Evolutionary conservation across 371 early-diverging fungal genomes (phyloP).

Genomic region (Mortierella sp.): DNA sequence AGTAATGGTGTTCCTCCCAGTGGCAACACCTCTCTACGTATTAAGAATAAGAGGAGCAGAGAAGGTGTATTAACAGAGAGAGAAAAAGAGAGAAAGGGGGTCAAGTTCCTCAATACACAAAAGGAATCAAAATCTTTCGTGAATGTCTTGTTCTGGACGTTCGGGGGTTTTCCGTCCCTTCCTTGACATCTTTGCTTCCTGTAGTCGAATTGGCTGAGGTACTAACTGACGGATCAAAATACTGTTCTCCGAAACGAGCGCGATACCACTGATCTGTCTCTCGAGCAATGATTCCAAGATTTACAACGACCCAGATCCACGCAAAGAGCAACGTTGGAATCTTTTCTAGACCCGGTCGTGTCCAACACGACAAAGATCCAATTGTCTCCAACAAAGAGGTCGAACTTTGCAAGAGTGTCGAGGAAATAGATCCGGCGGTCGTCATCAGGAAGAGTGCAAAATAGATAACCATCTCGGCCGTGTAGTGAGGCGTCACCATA

Average conservation of each 20-base stretch:
- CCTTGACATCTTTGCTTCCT: too few relatives aligned
- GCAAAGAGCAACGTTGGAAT: constrained; percentile 55
- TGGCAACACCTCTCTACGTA: too few relatives aligned
- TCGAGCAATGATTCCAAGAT: constrained; percentile 69
- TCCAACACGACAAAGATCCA: neutral
- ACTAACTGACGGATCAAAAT: constrained; percentile 4
- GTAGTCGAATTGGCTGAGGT: too few relatives aligned
- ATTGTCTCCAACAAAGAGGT: constrained; percentile 16
- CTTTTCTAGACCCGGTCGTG: neutral
- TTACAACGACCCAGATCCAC: constrained; percentile 66
- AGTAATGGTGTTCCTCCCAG: too few relatives aligned
- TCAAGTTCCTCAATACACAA: too few relatives aligned
- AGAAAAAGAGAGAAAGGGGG: too few relatives aligned
- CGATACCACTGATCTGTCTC: constrained; percentile 75
- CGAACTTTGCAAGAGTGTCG: constrained; percentile 53
- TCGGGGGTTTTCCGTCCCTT: too few relatives aligned
- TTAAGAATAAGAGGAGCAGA: neutral
- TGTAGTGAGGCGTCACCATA: constrained; percentile 77
- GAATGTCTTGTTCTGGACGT: too few relatives aligned
- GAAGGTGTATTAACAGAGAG: too few relatives aligned
- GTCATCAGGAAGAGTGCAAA: constrained; percentile 54
- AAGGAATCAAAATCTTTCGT: too few relatives aligned
- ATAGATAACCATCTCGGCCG: constrained; percentile 81
- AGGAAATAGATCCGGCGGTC: constrained; percentile 10
- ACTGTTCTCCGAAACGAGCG: constrained; percentile 59